Percentiles rank a stretch among this genome's conserved stretches.
These are phyloP conservation scores for Lupinus albus DNA, from an alignment of 306 rosid genomes.

Conservation along the genomic window DNA sequence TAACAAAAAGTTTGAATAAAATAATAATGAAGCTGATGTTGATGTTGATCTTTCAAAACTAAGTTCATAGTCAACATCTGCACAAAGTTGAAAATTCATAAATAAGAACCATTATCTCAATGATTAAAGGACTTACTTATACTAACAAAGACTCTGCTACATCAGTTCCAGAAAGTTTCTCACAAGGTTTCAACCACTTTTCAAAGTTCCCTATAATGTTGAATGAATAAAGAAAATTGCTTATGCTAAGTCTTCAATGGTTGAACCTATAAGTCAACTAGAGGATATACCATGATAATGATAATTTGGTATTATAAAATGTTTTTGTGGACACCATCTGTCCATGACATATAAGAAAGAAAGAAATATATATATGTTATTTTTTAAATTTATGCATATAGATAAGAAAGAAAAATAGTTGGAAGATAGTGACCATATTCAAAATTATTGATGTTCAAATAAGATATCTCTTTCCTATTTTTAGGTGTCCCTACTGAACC, in stretches of 20 bases:
- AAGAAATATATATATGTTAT: no score
- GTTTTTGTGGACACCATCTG: background rate
- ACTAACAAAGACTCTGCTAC: background rate
- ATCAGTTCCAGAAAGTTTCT: background rate
- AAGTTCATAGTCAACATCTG: conserved; percentile 31
- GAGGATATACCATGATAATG: conserved; percentile 6
- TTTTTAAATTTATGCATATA: no score
- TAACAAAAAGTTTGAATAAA: conserved; percentile 12
- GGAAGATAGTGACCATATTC: no score
- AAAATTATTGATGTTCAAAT: no score
- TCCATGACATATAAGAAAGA: no score
- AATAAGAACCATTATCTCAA: background rate
- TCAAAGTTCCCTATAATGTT: background rate
- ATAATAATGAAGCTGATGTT: conserved; percentile 5
- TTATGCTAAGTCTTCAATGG: background rate
- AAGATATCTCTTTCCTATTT: no score
- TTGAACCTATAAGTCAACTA: conserved; percentile 20
- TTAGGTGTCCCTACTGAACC: background rate
- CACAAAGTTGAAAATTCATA: conserved; percentile 36
- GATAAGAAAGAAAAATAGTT: no score
- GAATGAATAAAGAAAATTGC: background rate
- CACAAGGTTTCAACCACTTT: conserved; percentile 6
- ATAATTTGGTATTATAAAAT: background rate
- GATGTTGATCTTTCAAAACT: background rate
- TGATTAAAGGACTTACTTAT: background rate